Evolutionary conservation across 1,284 basidiomycete species (phyloP).

Genomic region (Trichosporon ovoides): DNA sequence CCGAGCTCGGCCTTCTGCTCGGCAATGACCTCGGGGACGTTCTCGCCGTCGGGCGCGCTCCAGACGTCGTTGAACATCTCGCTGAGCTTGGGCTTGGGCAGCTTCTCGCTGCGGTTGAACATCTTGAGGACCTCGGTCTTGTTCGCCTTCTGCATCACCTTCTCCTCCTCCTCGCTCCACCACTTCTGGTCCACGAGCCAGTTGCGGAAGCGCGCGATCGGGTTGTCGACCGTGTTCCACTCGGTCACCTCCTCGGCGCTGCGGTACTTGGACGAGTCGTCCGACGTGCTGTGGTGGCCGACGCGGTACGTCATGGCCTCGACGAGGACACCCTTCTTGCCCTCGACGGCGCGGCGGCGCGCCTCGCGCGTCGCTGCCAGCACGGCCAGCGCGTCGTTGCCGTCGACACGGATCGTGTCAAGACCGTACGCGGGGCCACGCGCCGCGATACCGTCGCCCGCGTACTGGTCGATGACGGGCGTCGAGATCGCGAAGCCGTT

Average conservation of each 20-base stretch:
- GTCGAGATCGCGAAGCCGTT: conserved; percentile 85
- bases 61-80: conserved; percentile 83
- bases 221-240: conserved; percentile 69
- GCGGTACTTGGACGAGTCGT: conserved; percentile 88
- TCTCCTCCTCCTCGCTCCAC: conserved; percentile 76
- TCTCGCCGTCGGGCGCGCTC: conserved; percentile 55
- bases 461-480: conserved; percentile 80
- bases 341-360: conserved; percentile 66
- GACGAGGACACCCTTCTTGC: conserved; percentile 75
- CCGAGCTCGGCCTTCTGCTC: conserved; percentile 79
- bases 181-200: conserved; percentile 78
- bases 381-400: conserved; percentile 88
- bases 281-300: conserved; percentile 91
- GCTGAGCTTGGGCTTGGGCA: conserved; percentile 64
- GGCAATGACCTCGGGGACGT: conserved; percentile 74
- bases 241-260: conserved; percentile 79
- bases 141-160: conserved; percentile 62
- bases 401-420: conserved; percentile 84
- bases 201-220: conserved; percentile 73
- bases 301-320: conserved; percentile 92
- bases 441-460: conserved; percentile 87
- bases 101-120: conserved; percentile 70
- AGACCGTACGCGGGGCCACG: conserved; percentile 92
- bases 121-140: conserved; percentile 69
- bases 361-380: conserved; percentile 75